Base-by-base conservation (phyloP, 2,329 filamentous ascomycete species). In the Ophiostoma triangulosporum region DNA sequence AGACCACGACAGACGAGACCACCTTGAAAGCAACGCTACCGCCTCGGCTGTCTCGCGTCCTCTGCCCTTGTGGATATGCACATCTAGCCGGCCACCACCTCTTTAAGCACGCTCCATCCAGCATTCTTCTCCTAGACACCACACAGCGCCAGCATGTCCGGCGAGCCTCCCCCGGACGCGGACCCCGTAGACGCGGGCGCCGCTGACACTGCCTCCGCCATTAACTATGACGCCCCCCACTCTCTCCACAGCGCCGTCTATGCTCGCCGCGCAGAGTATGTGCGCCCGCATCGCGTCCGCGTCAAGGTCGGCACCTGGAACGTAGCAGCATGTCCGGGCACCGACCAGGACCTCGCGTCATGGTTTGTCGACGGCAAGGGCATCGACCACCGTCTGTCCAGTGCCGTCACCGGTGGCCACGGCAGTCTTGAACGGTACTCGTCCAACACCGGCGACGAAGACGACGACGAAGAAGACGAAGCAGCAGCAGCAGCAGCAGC, bases 281-380 rank as follows among this genome's bases (percentile, higher is more conserved):
- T 85, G 26, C 79, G 82, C 35, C 78, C 82, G 43, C 83, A 83
- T 64, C 77, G 77, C 50, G 80, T 95, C 60, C 83, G 83, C 59
- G 78, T 98, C 67, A 96, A 96, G 69, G 77, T 98, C 51, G 93
- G 91, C 40, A 85, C 87, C 0, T 98, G 93, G 93, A 98, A 98
- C 68, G 88, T 95, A 15, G 93, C 89, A 4, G 83, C 84, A 1
- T 83, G 86, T 59, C 81, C 86, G 12, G 88, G 86, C 24, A 89
- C 88, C 0, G 89, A 95, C 66, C 86, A 88, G 60, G 93, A 97
- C 64, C 71, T 98, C 5, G 85, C 81, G 7, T 80, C 78, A 31
- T 98, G 93, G 93, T 96, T 98, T 65, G 77, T 94, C 7, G 74
- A 81, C 11, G 86, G 84, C 15, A 79, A 85, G 62, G 87, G 86